phyloP scores from a whole-genome alignment of 805 yeast species.

The Candida ficus region DNA sequence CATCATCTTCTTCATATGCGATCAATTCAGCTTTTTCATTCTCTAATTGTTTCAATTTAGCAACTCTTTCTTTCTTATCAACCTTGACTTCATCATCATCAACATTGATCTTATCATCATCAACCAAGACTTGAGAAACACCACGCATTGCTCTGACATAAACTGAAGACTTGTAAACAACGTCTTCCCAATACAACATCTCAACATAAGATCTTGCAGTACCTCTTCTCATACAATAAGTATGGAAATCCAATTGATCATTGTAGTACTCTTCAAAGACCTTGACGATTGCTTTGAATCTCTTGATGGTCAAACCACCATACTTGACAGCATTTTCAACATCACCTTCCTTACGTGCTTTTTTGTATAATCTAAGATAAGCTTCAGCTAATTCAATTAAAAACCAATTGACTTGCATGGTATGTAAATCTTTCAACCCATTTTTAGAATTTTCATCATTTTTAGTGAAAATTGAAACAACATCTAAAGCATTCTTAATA shows the following conservation, averaged over 20 bases:
- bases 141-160: conserved; percentile 69
- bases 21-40: conserved; percentile 40
- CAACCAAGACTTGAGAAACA: conserved; percentile 49
- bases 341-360: conserved; percentile 33
- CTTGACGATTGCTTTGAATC: conserved; percentile 61
- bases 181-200: conserved; percentile 79
- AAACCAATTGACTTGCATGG: conserved; percentile 91
- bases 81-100: conserved; percentile 9
- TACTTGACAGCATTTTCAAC: conserved; percentile 37
- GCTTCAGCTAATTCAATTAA: conserved; percentile 81
- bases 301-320: conserved; percentile 73
- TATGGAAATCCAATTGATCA: conserved; percentile 94
- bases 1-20: conserved; percentile 44
- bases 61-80: conserved; percentile 54
- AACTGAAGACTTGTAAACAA: conserved; percentile 61
- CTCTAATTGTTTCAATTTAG: conserved; percentile 48
- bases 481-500: conserved; percentile 67
- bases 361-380: conserved; percentile 55
- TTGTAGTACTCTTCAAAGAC: conserved; percentile 65
- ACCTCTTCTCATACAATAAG: conserved; percentile 85
- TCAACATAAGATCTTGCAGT: conserved; percentile 80
- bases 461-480: conserved; percentile 77
- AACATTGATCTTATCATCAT: conserved; percentile 17
- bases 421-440: conserved; percentile 81
- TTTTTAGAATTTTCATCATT: conserved; percentile 68